Evolutionary conservation across 1,139 yeast genomes (phyloP).

Genomic region (Candida freyschussii): DNA sequence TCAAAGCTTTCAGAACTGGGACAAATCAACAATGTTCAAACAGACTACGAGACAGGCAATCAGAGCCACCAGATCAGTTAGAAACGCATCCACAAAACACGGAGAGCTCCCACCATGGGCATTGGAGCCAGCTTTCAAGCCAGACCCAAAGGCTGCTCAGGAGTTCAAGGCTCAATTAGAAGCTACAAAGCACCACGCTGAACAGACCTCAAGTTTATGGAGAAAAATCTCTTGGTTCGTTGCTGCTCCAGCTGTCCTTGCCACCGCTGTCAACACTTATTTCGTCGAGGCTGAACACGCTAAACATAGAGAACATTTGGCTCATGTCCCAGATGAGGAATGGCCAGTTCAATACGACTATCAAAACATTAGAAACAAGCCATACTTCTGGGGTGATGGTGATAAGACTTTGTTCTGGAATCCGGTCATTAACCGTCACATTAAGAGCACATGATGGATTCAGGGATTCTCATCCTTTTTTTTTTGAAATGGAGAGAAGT

Average conservation of each 20-base stretch:
- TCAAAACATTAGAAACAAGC: slow-evolving; percentile 82
- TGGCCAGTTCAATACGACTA: slow-evolving; percentile 89
- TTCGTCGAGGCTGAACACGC: slow-evolving; percentile 83
- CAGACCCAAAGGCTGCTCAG: slow-evolving; percentile 50
- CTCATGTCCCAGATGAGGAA: slow-evolving; percentile 77
- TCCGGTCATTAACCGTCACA: slow-evolving; percentile 83
- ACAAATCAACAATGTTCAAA: slow-evolving; percentile 19
- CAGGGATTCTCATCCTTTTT: too few relatives aligned
- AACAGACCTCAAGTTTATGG: slow-evolving; percentile 74
- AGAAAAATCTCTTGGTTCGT: slow-evolving; percentile 73
- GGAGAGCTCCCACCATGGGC: slow-evolving; percentile 30
- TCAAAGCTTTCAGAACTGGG: neutral
- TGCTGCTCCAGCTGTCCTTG: slow-evolving; percentile 76
- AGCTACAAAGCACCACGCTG: slow-evolving; percentile 76
- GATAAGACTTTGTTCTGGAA: slow-evolving; percentile 98
- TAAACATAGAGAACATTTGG: slow-evolving; percentile 78
- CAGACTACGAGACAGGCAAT: slow-evolving; percentile 17
- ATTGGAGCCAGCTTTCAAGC: slow-evolving; percentile 33
- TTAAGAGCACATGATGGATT: slow-evolving; percentile 29
- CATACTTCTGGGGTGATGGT: slow-evolving; percentile 98
- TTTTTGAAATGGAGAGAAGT: too few relatives aligned
- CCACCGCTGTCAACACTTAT: slow-evolving; percentile 76
- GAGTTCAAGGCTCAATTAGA: slow-evolving; percentile 44
- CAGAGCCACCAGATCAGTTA: slow-evolving; percentile 15
- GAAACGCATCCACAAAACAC: slow-evolving; percentile 22